Evolutionary conservation across 1,284 basidiomycete genomes (phyloP).

Genomic region (Inonotus hispidus): DNA sequence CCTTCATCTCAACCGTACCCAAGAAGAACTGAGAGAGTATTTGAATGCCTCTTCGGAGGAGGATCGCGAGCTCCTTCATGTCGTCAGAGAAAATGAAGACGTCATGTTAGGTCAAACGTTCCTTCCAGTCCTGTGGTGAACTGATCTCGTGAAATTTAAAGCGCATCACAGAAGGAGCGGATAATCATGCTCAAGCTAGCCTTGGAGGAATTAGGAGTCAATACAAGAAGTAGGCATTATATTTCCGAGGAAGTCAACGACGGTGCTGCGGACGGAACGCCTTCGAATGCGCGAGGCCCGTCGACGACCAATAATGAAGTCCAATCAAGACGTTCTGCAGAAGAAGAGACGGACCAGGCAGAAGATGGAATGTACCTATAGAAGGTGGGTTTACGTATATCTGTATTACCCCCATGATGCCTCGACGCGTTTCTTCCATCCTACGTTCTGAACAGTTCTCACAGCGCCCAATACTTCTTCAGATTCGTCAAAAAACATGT

Average conservation of each 20-base stretch:
- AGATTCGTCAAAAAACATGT: background rate
- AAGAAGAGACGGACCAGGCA: background rate
- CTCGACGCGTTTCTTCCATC: background rate
- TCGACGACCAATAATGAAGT: background rate
- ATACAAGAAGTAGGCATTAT: slow-evolving; percentile 11
- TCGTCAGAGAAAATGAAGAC: slow-evolving; percentile 14
- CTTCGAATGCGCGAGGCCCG: background rate
- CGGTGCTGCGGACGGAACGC: background rate
- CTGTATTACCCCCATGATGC: background rate
- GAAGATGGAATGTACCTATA: slow-evolving; percentile 14
- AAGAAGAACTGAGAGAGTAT: slow-evolving; percentile 2
- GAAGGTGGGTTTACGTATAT: background rate
- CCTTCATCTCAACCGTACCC: slow-evolving; percentile 11
- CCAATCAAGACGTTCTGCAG: background rate
- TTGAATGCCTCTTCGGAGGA: background rate
- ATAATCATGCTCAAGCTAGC: slow-evolving; percentile 15
- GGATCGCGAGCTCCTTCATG: slow-evolving; percentile 5
- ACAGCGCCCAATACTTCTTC: background rate
- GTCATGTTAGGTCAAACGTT: slow-evolving; percentile 14
- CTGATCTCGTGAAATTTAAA: background rate
- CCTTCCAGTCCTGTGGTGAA: background rate
- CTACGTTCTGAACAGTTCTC: background rate
- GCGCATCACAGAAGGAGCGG: slow-evolving; percentile 16
- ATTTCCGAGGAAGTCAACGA: background rate
- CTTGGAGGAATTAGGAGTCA: slow-evolving; percentile 14